Percentiles rank a stretch among this genome's conserved stretches.
Evolutionary conservation across 1,139 yeast species (phyloP).

Genomic region (Candida sojae): DNA sequence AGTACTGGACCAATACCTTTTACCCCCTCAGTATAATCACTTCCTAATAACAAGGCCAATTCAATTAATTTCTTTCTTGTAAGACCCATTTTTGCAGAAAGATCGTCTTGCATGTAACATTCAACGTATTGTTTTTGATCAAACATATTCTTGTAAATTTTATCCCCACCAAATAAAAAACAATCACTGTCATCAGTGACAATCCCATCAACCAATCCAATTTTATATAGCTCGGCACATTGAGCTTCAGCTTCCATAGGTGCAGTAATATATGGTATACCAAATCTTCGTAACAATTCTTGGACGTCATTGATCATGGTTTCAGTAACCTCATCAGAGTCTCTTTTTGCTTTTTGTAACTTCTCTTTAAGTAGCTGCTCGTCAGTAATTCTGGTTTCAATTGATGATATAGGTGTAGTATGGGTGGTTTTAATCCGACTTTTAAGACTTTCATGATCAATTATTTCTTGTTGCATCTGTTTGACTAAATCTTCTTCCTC

Average conservation of each 20-base stretch:
- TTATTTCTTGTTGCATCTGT: slow-evolving; percentile 67
- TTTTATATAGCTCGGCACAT: slow-evolving; percentile 72
- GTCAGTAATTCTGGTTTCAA: slow-evolving; percentile 44
- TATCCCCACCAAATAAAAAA: slow-evolving; percentile 87
- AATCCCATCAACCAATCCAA: slow-evolving; percentile 87
- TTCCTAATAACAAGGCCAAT: slow-evolving; percentile 80
- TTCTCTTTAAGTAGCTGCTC: slow-evolving; percentile 60
- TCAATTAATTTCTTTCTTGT: slow-evolving; percentile 66
- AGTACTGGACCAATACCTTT: slow-evolving; percentile 92
- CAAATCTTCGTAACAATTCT: slow-evolving; percentile 80
- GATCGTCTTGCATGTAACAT: slow-evolving; percentile 64
- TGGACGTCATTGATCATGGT: slow-evolving; percentile 90
- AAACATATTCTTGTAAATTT: slow-evolving; percentile 89
- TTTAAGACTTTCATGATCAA: slow-evolving; percentile 69
- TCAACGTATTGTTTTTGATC: slow-evolving; percentile 93
- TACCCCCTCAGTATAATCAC: slow-evolving; percentile 92
- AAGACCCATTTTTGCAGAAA: slow-evolving; percentile 68
- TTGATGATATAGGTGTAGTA: slow-evolving; percentile 20
- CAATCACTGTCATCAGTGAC: slow-evolving; percentile 98
- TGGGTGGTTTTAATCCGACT: slow-evolving; percentile 39
- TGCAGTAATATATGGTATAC: slow-evolving; percentile 91
- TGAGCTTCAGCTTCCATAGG: slow-evolving; percentile 99
- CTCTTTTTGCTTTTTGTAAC: slow-evolving; percentile 70
- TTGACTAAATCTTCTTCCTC: slow-evolving; percentile 70
- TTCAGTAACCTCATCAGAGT: slow-evolving; percentile 87